Evolutionary conservation across 2,329 filamentous ascomycete species (phyloP).

Genomic region (Venturiaceae sp.): DNA sequence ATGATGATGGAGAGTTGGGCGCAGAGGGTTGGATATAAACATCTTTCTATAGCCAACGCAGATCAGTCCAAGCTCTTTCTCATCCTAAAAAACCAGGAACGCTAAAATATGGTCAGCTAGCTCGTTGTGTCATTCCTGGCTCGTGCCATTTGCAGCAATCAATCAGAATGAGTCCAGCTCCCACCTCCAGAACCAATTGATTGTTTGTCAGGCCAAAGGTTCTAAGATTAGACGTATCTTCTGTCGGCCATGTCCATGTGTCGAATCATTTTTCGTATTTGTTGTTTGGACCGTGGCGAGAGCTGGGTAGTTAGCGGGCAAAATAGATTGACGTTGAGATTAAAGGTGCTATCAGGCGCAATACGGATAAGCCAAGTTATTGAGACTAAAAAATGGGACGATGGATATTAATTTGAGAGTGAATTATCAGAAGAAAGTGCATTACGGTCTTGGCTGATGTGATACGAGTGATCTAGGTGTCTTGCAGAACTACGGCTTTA

Average conservation of each 20-base stretch:
- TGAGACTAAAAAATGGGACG: background rate
- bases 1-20: background rate
- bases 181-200: background rate
- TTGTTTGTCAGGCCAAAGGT: too few species aligned
- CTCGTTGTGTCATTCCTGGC: too few species aligned
- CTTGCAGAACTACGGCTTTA: too few species aligned
- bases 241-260: too few species aligned
- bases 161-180: background rate
- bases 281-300: background rate
- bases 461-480: background rate
- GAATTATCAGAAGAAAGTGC: background rate
- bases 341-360: background rate
- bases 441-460: background rate
- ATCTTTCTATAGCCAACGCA: background rate
- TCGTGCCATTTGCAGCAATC: background rate
- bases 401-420: background rate
- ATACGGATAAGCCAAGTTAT: background rate
- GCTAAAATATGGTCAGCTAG: too few species aligned
- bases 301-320: background rate
- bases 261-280: background rate
- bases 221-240: too few species aligned
- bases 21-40: background rate
- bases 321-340: background rate
- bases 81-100: background rate
- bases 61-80: background rate